Conservation (phyloP, 108 stramenopile species). For the Cyclotella baltica region DNA sequence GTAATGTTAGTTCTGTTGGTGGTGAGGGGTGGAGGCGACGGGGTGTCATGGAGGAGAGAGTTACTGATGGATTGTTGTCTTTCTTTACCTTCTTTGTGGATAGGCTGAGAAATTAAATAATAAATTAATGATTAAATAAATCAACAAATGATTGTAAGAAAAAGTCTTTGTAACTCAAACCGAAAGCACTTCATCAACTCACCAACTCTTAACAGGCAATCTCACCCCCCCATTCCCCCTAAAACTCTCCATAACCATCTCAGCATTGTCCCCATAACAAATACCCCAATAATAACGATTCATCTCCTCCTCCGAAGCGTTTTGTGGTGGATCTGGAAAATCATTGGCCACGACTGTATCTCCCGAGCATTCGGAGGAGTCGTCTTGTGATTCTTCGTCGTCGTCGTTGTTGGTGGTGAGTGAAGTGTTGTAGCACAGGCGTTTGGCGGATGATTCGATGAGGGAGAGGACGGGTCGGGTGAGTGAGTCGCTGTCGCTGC, state of each 20-base stretch:
- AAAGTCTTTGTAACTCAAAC: not conserved
- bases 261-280: slow-evolving; percentile 45
- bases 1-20: slow-evolving; percentile 3
- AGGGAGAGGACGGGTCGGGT: no score
- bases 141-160: slow-evolving; percentile 3
- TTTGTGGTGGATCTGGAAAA: slow-evolving; percentile 27
- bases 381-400: slow-evolving; percentile 18
- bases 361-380: slow-evolving; percentile 38
- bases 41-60: slow-evolving; percentile 43
- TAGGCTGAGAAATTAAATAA: slow-evolving; percentile 17
- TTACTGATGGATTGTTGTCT: not conserved
- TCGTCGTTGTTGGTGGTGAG: not conserved
- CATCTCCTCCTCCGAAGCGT: slow-evolving; percentile 45
- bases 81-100: slow-evolving; percentile 45
- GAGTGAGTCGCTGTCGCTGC: no score
- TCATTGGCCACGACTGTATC: slow-evolving; percentile 35
- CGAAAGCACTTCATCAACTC: not conserved
- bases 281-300: slow-evolving; percentile 55
- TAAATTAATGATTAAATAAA: not conserved
- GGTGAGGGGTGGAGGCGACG: slow-evolving; percentile 28
- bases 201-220: slow-evolving; percentile 51
- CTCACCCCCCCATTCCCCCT: not conserved
- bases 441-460: no score
- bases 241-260: not conserved
- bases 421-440: not conserved